Conservation (phyloP, 805 yeast species). For the Blastobotrys terrestris region DNA sequence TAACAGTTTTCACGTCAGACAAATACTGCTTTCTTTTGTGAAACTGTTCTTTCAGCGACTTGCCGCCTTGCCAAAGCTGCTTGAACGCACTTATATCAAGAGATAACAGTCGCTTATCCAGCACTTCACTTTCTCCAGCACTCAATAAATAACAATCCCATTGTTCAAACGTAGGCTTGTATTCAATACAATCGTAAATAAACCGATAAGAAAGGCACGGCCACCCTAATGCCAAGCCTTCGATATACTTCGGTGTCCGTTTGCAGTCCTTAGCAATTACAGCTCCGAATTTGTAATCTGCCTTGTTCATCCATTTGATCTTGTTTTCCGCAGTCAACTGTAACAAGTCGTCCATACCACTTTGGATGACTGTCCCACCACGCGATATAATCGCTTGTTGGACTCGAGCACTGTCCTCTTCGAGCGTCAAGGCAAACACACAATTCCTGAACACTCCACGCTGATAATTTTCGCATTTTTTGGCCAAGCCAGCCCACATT, state of each 20-base stretch:
- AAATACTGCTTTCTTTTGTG: neutral
- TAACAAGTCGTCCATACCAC: conserved; percentile 18
- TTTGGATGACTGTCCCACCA: conserved; percentile 18
- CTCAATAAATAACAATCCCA: conserved; percentile 60
- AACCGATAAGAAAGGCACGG: conserved; percentile 64
- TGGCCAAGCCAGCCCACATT: neutral
- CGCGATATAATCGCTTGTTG: neutral
- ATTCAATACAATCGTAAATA: conserved; percentile 43
- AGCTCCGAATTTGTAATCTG: conserved; percentile 47
- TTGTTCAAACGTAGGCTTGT: conserved; percentile 23
- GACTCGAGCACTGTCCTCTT: neutral
- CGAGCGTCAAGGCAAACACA: neutral
- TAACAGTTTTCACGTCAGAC: neutral
- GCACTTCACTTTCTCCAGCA: conserved; percentile 56
- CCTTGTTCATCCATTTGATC: neutral
- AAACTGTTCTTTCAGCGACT: conserved; percentile 24
- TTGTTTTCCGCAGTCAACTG: neutral
- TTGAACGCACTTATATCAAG: conserved; percentile 21
- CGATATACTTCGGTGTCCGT: conserved; percentile 71
- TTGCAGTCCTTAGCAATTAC: conserved; percentile 51
- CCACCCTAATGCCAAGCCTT: conserved; percentile 77
- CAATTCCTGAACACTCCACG: conserved; percentile 3
- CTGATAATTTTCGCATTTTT: neutral
- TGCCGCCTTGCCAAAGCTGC: conserved; percentile 17
- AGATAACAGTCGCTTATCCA: conserved; percentile 28